Base-by-base conservation (phyloP, 495 filamentous ascomycete species). In the Hyaloscypha variabilis region DNA sequence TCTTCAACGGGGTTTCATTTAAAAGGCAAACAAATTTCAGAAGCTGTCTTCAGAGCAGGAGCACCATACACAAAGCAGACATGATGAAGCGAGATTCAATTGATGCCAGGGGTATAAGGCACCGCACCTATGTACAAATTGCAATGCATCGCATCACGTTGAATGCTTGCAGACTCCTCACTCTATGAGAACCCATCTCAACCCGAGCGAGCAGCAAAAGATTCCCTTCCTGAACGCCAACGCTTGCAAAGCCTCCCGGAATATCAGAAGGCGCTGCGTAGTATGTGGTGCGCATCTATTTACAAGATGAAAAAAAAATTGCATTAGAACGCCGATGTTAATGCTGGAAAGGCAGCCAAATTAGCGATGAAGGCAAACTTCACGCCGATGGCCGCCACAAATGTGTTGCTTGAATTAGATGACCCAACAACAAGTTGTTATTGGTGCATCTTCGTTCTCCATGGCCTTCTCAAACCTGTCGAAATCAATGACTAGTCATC, bases 141-240 rank as follows among this genome's bases (percentile, higher is more conserved):
- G 14, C 10, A 46, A 17, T 17, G 39, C 39, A 46, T 17, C 17
- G 14, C 10, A 46, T 46, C 39, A 17, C 39, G 19, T 46, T 11
- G 39, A 46, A 3, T 46, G 8, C 51, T 14, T 24, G 51, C 51
- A 1, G 21, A 54, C 51, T 54, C 23, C 23, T 54, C 51, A 54
- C 25, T 54, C 51, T 54, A 28, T 54, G 51, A 54, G 51, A 24
- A 54, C 10, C 25, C 51, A 54, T 46, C 39, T 46, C 39, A 46
- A 46, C 39, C 39, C 10, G 39, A 46, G 39, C 19, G 39, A 46
- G 8, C 39, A 4, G 39, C 39, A 46, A 46, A 46, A 17, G 39
- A 46, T 8, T 11, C 39, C 51, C n/a, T n/a, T 24, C 49, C 23
- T 54, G 51, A 54, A 54, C 51, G 51, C 51, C 51, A 23, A 25